Evolutionary conservation across 805 yeast species (phyloP).

Genomic region (Blastobotrys parvus): DNA sequence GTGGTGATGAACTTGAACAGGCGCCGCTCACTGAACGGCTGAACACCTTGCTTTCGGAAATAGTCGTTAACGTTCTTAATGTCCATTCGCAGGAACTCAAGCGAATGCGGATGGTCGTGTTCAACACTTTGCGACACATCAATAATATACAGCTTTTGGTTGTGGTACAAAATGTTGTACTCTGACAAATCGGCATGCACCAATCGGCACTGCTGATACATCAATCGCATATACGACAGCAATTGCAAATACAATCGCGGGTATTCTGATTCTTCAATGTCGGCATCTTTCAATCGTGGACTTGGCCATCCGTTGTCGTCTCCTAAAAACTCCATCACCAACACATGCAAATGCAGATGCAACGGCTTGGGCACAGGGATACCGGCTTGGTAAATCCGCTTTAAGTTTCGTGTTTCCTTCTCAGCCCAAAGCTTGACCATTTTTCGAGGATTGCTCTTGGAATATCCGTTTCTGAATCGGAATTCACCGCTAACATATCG

Average conservation of each 20-base stretch:
- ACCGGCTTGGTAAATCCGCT: conserved; percentile 67
- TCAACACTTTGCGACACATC: conserved; percentile 98
- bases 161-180: conserved; percentile 78
- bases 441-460: conserved; percentile 86
- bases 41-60: conserved; percentile 65
- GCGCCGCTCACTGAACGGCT: conserved; percentile 71
- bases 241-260: conserved; percentile 65
- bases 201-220: conserved; percentile 80
- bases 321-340: conserved; percentile 91
- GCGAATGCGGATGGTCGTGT: conserved; percentile 94
- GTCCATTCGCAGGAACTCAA: conserved; percentile 95
- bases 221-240: conserved; percentile 73
- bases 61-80: conserved; percentile 90
- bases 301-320: conserved; percentile 70
- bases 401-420: conserved; percentile 88
- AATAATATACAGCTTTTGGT: conserved; percentile 69
- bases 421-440: conserved; percentile 99
- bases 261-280: conserved; percentile 58
- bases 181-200: conserved; percentile 97
- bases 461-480: conserved; percentile 76
- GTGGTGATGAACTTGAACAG: conserved; percentile 65
- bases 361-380: conserved; percentile 93
- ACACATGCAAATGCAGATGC: conserved; percentile 79
- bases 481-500: conserved; percentile 94
- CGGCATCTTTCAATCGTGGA: conserved; percentile 81